Conservation (phyloP, 148 eudicot genomes). For the Persicaria maculosa region DNA sequence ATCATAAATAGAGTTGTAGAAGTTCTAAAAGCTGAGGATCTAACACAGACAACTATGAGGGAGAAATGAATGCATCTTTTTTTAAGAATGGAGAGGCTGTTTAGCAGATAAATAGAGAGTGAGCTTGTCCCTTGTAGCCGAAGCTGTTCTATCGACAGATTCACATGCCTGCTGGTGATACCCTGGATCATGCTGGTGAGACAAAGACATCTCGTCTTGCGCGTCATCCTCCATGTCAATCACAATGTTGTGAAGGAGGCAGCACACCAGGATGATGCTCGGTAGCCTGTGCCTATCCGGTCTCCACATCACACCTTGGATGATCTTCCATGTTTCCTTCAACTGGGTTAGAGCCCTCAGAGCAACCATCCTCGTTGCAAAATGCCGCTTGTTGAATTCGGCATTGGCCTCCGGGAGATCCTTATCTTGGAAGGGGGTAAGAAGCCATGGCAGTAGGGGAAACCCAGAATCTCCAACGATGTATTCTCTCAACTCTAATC, state of each 20-base stretch:
- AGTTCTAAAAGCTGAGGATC: background rate
- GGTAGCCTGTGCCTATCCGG: conserved; percentile 82
- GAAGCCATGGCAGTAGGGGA: conserved; percentile 68
- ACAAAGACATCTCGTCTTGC: conserved; percentile 37
- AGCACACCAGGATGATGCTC: conserved; percentile 73
- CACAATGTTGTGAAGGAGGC: conserved; percentile 75
- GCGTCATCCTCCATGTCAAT: conserved; percentile 76
- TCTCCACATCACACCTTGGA: conserved; percentile 81
- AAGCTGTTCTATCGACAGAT: conserved; percentile 42
- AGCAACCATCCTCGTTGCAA: conserved; percentile 59
- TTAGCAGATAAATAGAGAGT: conserved; percentile 34
- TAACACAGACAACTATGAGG: background rate
- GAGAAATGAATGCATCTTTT: background rate
- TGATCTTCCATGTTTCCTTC: conserved; percentile 79
- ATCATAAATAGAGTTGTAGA: background rate
- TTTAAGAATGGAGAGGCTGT: conserved; percentile 8
- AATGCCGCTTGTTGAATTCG: conserved; percentile 57
- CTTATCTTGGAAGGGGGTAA: conserved; percentile 63
- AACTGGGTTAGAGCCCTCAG: conserved; percentile 56
- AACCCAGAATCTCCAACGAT: conserved; percentile 62
- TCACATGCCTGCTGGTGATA: conserved; percentile 56
- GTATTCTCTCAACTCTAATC: conserved; percentile 48
- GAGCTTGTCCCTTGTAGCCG: conserved; percentile 45
- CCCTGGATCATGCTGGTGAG: conserved; percentile 46
- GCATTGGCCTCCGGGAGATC: conserved; percentile 26